Conservation (phyloP, 2,329 filamentous ascomycete species). For the Myriosclerotinia curreyana region DNA sequence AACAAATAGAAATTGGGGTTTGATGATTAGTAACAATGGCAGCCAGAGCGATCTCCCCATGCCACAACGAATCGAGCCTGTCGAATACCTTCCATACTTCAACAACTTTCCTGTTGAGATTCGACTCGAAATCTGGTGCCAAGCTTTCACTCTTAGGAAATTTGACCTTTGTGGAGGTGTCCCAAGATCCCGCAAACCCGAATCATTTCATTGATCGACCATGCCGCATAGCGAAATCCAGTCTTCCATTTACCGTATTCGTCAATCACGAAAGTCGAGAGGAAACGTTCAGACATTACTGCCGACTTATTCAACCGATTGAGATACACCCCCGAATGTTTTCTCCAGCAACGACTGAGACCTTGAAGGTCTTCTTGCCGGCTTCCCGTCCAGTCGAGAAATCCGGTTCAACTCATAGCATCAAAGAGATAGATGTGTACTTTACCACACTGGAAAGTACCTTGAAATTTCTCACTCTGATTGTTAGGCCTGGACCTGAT, state of each 20-base stretch:
- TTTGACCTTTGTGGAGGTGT: conserved; percentile 8
- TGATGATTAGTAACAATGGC: background rate
- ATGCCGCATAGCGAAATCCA: background rate
- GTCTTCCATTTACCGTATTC: conserved; percentile 1
- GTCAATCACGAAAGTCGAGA: conserved; percentile 5
- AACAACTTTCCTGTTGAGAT: background rate
- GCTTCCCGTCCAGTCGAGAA: background rate
- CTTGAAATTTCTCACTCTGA: no score
- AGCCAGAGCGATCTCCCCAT: no score
- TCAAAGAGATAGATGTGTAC: background rate
- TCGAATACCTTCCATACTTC: background rate
- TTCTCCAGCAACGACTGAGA: background rate
- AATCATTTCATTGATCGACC: background rate
- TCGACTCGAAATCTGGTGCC: background rate
- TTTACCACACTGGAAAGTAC: background rate
- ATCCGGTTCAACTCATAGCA: background rate
- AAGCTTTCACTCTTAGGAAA: background rate
- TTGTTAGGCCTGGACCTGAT: no score
- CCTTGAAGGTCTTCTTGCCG: background rate
- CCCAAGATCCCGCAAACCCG: background rate
- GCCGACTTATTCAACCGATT: background rate
- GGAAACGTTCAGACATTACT: background rate
- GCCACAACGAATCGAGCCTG: background rate
- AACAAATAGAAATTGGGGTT: background rate
- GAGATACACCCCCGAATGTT: background rate